Conservation (phyloP, 2,329 filamentous ascomycete genomes). For the Nannizzia gypsea region DNA sequence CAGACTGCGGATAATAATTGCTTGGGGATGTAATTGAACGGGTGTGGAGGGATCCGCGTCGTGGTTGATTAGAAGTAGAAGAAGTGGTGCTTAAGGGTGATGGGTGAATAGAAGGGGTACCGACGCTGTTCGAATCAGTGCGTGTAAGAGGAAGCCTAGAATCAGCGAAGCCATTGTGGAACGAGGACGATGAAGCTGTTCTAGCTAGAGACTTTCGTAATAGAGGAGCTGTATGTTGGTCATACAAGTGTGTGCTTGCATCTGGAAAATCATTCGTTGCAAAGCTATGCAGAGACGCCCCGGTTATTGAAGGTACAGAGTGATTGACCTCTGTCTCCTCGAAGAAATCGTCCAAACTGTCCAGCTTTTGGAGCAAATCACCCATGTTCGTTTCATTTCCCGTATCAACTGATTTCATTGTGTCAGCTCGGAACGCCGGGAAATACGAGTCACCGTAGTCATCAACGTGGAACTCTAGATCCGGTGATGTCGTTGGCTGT, state of each 20-base stretch:
- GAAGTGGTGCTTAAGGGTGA: conserved; percentile 35
- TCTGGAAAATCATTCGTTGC: conserved; percentile 52
- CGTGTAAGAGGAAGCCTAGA: conserved; percentile 47
- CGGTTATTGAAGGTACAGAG: conserved; percentile 32
- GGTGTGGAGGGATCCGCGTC: conserved; percentile 59
- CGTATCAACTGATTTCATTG: conserved; percentile 79
- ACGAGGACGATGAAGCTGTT: conserved; percentile 60
- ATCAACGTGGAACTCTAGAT: conserved; percentile 85
- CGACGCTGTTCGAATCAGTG: conserved; percentile 44
- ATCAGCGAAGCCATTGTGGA: conserved; percentile 82
- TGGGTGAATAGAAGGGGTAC: conserved; percentile 40
- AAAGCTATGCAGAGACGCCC: conserved; percentile 36
- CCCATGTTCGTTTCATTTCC: conserved; percentile 54
- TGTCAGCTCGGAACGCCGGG: conserved; percentile 65
- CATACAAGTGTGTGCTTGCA: conserved; percentile 71
- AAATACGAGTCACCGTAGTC: conserved; percentile 72
- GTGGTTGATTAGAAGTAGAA: conserved; percentile 25
- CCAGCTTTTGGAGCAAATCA: conserved; percentile 68
- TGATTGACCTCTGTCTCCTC: conserved; percentile 54
- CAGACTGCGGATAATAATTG: conserved; percentile 34
- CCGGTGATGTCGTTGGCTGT: conserved; percentile 53
- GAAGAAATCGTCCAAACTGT: conserved; percentile 72
- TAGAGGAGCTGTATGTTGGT: conserved; percentile 84
- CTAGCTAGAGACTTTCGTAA: conserved; percentile 66
- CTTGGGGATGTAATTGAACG: conserved; percentile 76